Evolutionary conservation across 140 eudicot species (phyloP), one percentile per base, ranked within the genome.

Genomic region (Bidens hawaiensis): DNA sequence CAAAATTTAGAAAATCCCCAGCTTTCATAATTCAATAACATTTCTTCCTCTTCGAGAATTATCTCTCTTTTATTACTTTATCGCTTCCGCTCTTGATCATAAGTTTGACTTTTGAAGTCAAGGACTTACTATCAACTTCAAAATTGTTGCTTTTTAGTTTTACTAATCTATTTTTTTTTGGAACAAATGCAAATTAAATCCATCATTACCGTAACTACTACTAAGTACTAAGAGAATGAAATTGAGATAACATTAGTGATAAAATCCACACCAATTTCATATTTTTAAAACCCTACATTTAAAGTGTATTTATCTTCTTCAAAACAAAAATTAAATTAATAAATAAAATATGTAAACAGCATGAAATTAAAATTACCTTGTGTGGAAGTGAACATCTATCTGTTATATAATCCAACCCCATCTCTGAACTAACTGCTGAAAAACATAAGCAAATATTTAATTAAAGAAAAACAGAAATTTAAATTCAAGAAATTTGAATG

Each of bases 401-500:
- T 16, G 31, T 51, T 31, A 59, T 5, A 64, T 69, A 77, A 73
- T 60, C 69, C 22, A 73, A 51, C 45, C 70, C 40, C 68, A 59
- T 36, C 43, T 67, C 52, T 18, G 72, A 51, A 65, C 49, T 59
- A 60, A 57, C 51, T 51, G 68, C 82, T 69, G 74, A n/a, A n/a
- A n/a, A 63, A 61, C 10, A 16, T 54, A 17, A 27, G 54, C 49
- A 43, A 40, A 59, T n/a, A n/a, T 16, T 10, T n/a, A 26, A 47
- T n/a, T 17, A 22, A 9, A 24, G 24, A 23, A 0, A 50, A 47
- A 18, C 13, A 9, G 14, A 16, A 13, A n/a, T n/a, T n/a, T n/a
- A n/a, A n/a, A n/a, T n/a, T n/a, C n/a, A n/a, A n/a, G n/a, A 19
- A 45, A 51, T 60, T 30, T 43, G 57, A 36, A 59, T 13, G 24